Base-by-base conservation (phyloP, 345 rosid genomes). In the Salix arbutifolia region DNA sequence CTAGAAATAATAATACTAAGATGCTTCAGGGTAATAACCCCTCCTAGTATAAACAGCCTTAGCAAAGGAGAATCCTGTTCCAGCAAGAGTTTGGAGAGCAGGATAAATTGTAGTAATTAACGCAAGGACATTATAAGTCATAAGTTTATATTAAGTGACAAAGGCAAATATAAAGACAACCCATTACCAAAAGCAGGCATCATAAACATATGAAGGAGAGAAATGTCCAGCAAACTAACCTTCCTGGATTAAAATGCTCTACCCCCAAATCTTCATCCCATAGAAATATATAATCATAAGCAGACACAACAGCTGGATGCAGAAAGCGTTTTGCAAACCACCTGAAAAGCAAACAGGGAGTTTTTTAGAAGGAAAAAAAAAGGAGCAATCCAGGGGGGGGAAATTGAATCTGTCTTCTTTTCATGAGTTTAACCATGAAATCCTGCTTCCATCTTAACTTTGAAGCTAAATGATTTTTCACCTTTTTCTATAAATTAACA, bases 231-330 rank as follows among this genome's bases (percentile, higher is more conserved):
- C 26, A 72, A 75, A 65, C 66, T 62, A 79, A 96, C 99, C 90
- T 89, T 84, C 84, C 50, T 0, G 99, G 98, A 83, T 91, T 75
- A 73, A 96, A 96, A 84, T 91, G 74, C 69, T 89, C 83, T 52
- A 92, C 96, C 70, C 98, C 99, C 73, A 96, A 87, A 88, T 96
- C 99, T 89, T 96, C 98, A 42, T 96, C 99, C 97, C 98, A 93
- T 31, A 96, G 95, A 80, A 96, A 96, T 82, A 96, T 78, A 79
- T 93, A 96, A 87, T 96, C 97, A 68, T 96, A 96, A 64, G 72
- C 70, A 37, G 94, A 85, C 56, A 93, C 98, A 4, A 96, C 79
- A 72, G 89, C 95, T 26, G 99, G 99, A 86, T 96, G 99, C 52
- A 96, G 89, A 82, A 96, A 96, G 14, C 99, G 95, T 79, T 96